Evolutionary conservation across 345 rosid genomes (phyloP), one percentile per base, ranked within the genome.

Genomic region (Salix suchowensis): DNA sequence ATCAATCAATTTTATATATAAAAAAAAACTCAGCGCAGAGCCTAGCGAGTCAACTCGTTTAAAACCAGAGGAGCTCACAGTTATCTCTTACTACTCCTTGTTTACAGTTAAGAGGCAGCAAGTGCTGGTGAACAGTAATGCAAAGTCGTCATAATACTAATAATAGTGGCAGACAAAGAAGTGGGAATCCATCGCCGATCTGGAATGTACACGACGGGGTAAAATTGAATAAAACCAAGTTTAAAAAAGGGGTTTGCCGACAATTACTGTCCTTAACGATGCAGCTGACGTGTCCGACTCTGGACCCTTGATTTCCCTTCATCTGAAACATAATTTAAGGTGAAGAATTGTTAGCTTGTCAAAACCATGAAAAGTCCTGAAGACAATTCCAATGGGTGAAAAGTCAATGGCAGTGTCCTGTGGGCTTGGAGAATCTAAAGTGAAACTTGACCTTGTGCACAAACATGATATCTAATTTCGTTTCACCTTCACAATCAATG

Each of bases 161-260:
- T 34, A 67, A 66, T 80, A 78, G 76, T 80, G 85, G 87, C 85
- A 68, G 86, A 80, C 86, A 83, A 74, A 78, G 46, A 36, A 75
- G 67, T 76, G 70, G 55, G 60, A 72, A 79, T 46, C 32, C 71
- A 77, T 39, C 73, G 58, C 58, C 34, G 65, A 62, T 36, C 10
- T 4, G 24, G 32, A 42, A 15, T 65, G 42, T 61, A 71, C 18
- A 75, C 55, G 18, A 11, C 54, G 65, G 52, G 12, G 18, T 65
- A 62, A 67, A 65, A 60, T 68, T 37, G 23, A 73, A 18, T 62
- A 58, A 58, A 55, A 7, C 19, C 30, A 26, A 2, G 62, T 73
- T 65, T 70, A 76, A 72, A 69, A 66, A 13, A 28, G 3, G 92
- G 92, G 82, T 72, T 77, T 87, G 91, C 92, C 92, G 92, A 89